Evolutionary conservation across 2,329 filamentous ascomycete species (phyloP).

Genomic region (Ascosphaera aggregata): DNA sequence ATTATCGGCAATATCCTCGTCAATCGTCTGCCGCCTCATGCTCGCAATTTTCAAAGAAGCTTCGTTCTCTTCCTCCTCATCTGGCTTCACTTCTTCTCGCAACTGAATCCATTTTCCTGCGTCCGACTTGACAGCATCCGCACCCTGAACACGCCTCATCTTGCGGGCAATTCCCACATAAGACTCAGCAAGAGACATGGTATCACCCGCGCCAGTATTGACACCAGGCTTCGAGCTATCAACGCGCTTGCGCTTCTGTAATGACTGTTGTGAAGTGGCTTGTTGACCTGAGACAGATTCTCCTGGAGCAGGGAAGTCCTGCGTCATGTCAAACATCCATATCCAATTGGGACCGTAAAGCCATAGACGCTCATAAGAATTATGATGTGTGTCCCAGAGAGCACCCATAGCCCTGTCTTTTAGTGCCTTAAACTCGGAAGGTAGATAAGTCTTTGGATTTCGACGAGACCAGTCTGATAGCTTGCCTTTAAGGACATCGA

Average conservation of each 20-base stretch:
- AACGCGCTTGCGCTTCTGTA: slow-evolving; percentile 19
- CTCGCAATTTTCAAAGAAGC: slow-evolving; percentile 13
- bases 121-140: slow-evolving; percentile 14
- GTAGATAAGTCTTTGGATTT: slow-evolving; percentile 55
- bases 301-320: slow-evolving; percentile 33
- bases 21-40: slow-evolving; percentile 10
- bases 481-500: slow-evolving; percentile 53
- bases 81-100: slow-evolving; percentile 8
- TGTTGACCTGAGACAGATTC: slow-evolving; percentile 8
- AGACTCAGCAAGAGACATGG: slow-evolving; percentile 22
- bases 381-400: slow-evolving; percentile 46
- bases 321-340: slow-evolving; percentile 72
- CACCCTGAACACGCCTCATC: slow-evolving; percentile 11
- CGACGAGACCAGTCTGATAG: slow-evolving; percentile 69
- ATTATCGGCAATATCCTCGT: slow-evolving; percentile 6
- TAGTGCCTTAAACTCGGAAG: slow-evolving; percentile 46
- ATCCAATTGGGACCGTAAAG: slow-evolving; percentile 70
- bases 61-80: slow-evolving; percentile 12
- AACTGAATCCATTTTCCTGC: slow-evolving; percentile 12
- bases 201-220: slow-evolving; percentile 33
- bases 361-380: slow-evolving; percentile 44
- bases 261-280: slow-evolving; percentile 7
- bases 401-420: slow-evolving; percentile 64
- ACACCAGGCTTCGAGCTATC: slow-evolving; percentile 21
- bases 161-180: slow-evolving; percentile 22